phyloP scores from a whole-genome alignment of 345 rosid species.

The Eucalyptus curtisii region DNA sequence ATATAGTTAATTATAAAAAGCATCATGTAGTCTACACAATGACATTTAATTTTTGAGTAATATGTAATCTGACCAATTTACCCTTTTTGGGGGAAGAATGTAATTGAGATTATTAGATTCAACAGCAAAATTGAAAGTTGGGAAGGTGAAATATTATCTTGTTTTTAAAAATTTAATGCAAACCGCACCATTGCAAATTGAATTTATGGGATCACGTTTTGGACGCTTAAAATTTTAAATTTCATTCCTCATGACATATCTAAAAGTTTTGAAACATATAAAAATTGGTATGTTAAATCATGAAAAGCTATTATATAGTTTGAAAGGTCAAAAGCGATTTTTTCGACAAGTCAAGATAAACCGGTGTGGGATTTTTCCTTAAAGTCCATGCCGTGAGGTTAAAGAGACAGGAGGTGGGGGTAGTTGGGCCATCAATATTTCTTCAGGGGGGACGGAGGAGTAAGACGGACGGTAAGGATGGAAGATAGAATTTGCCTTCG shows the following conservation, averaged over 20 bases:
- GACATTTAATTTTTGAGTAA: not conserved
- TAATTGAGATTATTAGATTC: not conserved
- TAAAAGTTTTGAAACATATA: no score
- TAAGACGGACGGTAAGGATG: no score
- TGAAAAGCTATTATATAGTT: no score
- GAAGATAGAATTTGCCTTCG: no score
- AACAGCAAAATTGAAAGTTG: not conserved
- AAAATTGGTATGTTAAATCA: no score
- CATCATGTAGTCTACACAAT: not conserved
- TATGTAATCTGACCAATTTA: not conserved
- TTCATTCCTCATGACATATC: no score
- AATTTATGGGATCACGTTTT: not conserved
- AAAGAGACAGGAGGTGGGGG: not conserved
- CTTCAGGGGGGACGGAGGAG: not conserved
- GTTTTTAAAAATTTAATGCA: not conserved
- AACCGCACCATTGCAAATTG: not conserved
- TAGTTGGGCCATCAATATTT: not conserved
- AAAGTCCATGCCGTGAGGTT: no score
- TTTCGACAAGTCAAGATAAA: not conserved
- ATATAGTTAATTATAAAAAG: not conserved
- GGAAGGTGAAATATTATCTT: not conserved
- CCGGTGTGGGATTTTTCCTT: not conserved
- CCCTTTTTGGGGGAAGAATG: not conserved
- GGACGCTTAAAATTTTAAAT: not conserved
- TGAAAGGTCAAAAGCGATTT: no score